phyloP scores from a whole-genome alignment of 257 asterid genomes.

The Mentha longifolia region DNA sequence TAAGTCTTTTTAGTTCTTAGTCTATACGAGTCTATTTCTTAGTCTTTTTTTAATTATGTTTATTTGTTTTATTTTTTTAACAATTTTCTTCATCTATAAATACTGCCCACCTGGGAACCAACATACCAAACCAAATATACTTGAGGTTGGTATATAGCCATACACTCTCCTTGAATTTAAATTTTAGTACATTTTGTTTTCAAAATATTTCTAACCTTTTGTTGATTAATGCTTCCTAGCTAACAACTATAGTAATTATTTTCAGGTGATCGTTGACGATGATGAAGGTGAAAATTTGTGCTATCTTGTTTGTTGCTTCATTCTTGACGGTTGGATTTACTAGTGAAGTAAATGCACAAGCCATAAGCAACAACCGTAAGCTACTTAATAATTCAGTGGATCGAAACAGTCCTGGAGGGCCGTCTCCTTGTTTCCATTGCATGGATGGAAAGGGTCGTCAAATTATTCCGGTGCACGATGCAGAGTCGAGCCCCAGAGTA shows the following conservation, averaged over 20 bases:
- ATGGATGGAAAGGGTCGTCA: not conserved
- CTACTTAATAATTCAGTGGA: slow-evolving; percentile 13
- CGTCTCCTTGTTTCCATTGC: slow-evolving; percentile 35
- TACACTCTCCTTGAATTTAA: not conserved
- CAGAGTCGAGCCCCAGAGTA: not conserved
- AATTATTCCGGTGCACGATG: not conserved
- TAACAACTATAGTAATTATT: not conserved
- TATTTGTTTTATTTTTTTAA: not conserved
- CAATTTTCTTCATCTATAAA: slow-evolving; percentile 32
- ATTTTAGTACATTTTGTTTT: not conserved
- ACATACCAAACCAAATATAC: not conserved
- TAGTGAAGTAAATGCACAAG: not conserved
- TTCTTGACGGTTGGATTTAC: slow-evolving; percentile 26
- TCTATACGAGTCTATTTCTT: slow-evolving; percentile 32
- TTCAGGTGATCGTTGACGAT: slow-evolving; percentile 6
- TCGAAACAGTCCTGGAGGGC: slow-evolving; percentile 38
- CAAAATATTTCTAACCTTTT: not conserved
- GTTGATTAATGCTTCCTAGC: not conserved
- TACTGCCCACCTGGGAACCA: slow-evolving; percentile 18
- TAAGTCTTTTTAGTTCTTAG: slow-evolving; percentile 11
- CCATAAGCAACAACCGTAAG: not conserved
- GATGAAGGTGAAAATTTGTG: slow-evolving; percentile 29
- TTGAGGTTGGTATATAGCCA: not conserved
- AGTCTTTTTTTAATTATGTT: not conserved
- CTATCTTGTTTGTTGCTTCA: slow-evolving; percentile 16